Evolutionary conservation across 192 early-diverging fungal species (phyloP).

Genomic region (Entophlyctis helioformis): DNA sequence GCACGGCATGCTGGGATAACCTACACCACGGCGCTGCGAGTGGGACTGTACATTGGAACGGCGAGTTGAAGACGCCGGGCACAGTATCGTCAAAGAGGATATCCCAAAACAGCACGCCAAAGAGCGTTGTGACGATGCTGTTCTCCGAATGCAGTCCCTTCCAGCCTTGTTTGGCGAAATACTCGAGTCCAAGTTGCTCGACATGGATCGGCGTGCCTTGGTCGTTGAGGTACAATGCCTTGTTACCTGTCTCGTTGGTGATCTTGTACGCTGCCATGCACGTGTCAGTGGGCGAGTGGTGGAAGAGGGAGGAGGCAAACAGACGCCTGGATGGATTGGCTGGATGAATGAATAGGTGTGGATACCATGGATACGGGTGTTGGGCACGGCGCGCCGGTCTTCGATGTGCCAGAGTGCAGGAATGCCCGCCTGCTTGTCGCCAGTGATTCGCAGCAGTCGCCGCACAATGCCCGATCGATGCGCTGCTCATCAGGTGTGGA

Average conservation of each 20-base stretch:
- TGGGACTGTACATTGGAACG: constrained; percentile 12
- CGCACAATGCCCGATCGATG: not conserved
- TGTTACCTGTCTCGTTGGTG: constrained; percentile 12
- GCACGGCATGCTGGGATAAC: too few relatives aligned
- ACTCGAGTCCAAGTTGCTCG: constrained; percentile 16
- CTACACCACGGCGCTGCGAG: not conserved
- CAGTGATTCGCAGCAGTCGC: not conserved
- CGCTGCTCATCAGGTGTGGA: not conserved
- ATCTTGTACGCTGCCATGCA: constrained; percentile 7
- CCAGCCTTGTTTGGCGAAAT: constrained; percentile 10
- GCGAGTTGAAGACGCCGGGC: constrained; percentile 19
- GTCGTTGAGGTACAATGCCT: constrained; percentile 11
- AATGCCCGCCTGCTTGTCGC: not conserved
- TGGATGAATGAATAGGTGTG: not conserved
- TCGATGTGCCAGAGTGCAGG: not conserved
- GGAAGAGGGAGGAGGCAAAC: too few relatives aligned
- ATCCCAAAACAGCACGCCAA: constrained; percentile 33
- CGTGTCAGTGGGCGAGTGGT: too few relatives aligned
- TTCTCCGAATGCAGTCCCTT: constrained; percentile 27
- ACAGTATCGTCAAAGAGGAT: constrained; percentile 23
- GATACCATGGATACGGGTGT: not conserved
- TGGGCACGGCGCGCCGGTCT: not conserved
- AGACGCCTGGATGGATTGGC: not conserved
- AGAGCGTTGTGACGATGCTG: constrained; percentile 23
- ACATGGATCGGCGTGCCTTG: constrained; percentile 10